Evolutionary conservation across 495 filamentous ascomycete genomes (phyloP).

Genomic region (Xylaria bambusicola): DNA sequence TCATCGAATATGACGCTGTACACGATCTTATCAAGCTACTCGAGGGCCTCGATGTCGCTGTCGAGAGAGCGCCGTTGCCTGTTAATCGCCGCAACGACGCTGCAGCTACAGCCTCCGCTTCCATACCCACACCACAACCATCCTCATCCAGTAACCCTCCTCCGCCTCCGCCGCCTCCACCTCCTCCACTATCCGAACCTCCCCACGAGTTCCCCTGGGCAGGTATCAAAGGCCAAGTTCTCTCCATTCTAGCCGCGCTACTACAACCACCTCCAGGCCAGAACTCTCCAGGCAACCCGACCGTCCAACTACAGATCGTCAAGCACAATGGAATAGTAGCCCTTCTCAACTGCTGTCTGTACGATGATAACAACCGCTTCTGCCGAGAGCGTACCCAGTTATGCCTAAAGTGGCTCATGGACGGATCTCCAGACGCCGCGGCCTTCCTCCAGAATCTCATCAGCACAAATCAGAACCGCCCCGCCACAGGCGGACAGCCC

Average conservation of each 20-base stretch:
- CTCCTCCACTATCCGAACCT: slow-evolving; percentile 68
- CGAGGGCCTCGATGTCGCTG: slow-evolving; percentile 81
- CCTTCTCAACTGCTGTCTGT: slow-evolving; percentile 82
- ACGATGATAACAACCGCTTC: slow-evolving; percentile 86
- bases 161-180: slow-evolving; percentile 54
- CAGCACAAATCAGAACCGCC: slow-evolving; percentile 25
- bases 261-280: slow-evolving; percentile 58
- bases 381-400: slow-evolving; percentile 90
- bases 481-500: slow-evolving; percentile 22
- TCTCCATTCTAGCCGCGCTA: slow-evolving; percentile 82
- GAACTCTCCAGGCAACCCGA: slow-evolving; percentile 65
- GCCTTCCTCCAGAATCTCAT: slow-evolving; percentile 68
- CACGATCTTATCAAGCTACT: slow-evolving; percentile 83
- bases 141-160: slow-evolving; percentile 48
- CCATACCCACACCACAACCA: slow-evolving; percentile 36
- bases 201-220: slow-evolving; percentile 90
- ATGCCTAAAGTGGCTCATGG: slow-evolving; percentile 84
- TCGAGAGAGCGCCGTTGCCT: slow-evolving; percentile 68
- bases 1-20: slow-evolving; percentile 85
- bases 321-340: slow-evolving; percentile 78
- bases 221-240: slow-evolving; percentile 87
- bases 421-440: slow-evolving; percentile 79
- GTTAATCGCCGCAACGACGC: slow-evolving; percentile 35
- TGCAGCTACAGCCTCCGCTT: slow-evolving; percentile 30
- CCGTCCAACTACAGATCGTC: slow-evolving; percentile 83